phyloP scores from a whole-genome alignment of 2,329 filamentous ascomycete genomes.

The Leptoxyphium fumago region DNA sequence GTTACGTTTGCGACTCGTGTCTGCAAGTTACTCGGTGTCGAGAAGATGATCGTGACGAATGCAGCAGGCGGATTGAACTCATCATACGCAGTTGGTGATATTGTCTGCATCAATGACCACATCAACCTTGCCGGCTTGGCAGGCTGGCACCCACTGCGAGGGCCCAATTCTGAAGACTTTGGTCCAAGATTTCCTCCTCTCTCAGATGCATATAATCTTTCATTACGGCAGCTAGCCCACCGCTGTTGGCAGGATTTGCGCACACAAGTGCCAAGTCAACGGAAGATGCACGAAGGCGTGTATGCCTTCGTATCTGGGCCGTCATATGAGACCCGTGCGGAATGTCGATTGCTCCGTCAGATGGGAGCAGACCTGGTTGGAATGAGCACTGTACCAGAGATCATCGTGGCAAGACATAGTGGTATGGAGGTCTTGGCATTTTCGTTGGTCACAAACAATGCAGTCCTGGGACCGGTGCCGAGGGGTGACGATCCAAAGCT shows the following conservation, averaged over 20 bases:
- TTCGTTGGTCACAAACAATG: slow-evolving; percentile 51
- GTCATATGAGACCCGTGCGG: slow-evolving; percentile 50
- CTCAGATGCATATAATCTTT: slow-evolving; percentile 51
- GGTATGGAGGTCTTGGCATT: slow-evolving; percentile 50
- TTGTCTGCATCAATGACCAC: slow-evolving; percentile 52
- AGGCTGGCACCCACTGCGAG: slow-evolving; percentile 46
- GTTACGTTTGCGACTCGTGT: slow-evolving; percentile 51
- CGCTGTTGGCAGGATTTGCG: slow-evolving; percentile 39
- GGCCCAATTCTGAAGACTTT: slow-evolving; percentile 48
- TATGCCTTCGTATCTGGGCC: slow-evolving; percentile 52
- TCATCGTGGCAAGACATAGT: slow-evolving; percentile 49
- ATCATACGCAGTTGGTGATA: slow-evolving; percentile 49
- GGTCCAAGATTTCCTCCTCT: slow-evolving; percentile 48
- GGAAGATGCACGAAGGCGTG: slow-evolving; percentile 47
- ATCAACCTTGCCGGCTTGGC: slow-evolving; percentile 48
- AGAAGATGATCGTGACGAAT: slow-evolving; percentile 51
- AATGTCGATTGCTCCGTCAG: slow-evolving; percentile 45
- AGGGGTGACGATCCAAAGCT: slow-evolving; percentile 43
- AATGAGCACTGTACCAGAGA: slow-evolving; percentile 57
- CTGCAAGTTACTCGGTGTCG: slow-evolving; percentile 46
- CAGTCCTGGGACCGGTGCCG: slow-evolving; percentile 43
- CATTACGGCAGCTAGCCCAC: slow-evolving; percentile 42
- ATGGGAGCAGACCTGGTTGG: slow-evolving; percentile 55
- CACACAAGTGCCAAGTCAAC: slow-evolving; percentile 26
- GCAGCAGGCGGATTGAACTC: slow-evolving; percentile 51